Percentiles rank a stretch among this genome's conserved stretches.
Conservation (phyloP, 2,329 filamentous ascomycete species). For the Exophiala mesophila region DNA sequence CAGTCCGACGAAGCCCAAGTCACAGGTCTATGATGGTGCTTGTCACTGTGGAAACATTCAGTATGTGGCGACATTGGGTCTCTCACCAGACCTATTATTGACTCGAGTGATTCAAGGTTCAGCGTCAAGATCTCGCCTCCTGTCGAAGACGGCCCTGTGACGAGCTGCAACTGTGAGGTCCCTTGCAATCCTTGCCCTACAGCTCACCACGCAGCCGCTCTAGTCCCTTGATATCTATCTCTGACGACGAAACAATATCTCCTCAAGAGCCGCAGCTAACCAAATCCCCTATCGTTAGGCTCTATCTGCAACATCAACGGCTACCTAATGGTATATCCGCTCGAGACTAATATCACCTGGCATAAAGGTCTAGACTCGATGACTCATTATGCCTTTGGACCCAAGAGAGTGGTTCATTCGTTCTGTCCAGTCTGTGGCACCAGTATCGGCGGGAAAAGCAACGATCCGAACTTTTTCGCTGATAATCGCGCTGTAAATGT, state of each 20-base stretch:
- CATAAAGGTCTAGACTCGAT: constrained; percentile 24
- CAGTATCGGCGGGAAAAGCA: constrained; percentile 28
- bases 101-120: constrained; percentile 12
- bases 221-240: no score
- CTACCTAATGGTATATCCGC: constrained; percentile 30
- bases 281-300: no score
- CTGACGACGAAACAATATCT: no score
- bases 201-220: no score
- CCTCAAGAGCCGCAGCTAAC: no score
- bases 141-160: constrained; percentile 23
- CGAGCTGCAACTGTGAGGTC: constrained; percentile 24
- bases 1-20: constrained; percentile 24
- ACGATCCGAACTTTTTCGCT: constrained; percentile 24
- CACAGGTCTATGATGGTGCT: constrained; percentile 23
- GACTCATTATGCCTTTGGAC: constrained; percentile 30
- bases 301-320: constrained; percentile 32
- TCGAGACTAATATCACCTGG: constrained; percentile 25
- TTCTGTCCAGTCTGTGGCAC: constrained; percentile 33
- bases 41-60: constrained; percentile 26
- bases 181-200: no score
- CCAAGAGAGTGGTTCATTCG: constrained; percentile 28
- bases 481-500: constrained; percentile 31
- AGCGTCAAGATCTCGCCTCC: constrained; percentile 27
- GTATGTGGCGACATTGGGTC: constrained; percentile 2
- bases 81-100: background rate